Evolutionary conservation across 306 rosid genomes (phyloP), one percentile per base, ranked within the genome.

Genomic region (Dicorynia guianensis): DNA sequence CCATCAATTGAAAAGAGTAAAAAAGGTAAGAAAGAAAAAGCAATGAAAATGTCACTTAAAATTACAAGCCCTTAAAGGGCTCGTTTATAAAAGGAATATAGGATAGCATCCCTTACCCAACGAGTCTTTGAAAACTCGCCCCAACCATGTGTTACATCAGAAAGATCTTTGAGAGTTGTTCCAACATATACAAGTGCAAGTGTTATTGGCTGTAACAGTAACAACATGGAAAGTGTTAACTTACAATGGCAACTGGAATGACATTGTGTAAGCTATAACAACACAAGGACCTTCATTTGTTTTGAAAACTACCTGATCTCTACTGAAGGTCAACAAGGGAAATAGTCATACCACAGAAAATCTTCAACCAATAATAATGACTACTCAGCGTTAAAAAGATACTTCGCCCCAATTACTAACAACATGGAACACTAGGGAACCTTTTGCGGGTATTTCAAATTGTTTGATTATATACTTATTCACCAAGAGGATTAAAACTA

Each of bases 91-190:
- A 35, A 39, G 50, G 73, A 77, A 55, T 18, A 59, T 11, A 60
- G 67, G 69, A 76, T 56, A 18, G 65, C 63, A 70, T 54, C 36
- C 69, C 92, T 85, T 85, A 95, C 99, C 99, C 93, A 92, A 70
- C 92, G 96, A 62, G 97, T 84, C 78, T 82, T 89, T 18, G 97
- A 88, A 79, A 95, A 85, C 66, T 87, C 97, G 60, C 86, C 69
- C 99, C 99, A 95, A 38, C 99, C 93, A 70, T 95, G 97, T 20
- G 97, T 90, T 63, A 95, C 97, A 67, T 92, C 99, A 64, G 99
- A 95, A 63, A 95, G 91, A 86, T 95, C 97, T 80, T 95, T 95
- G 58, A 95, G 92, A 73, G 97, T 95, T 71, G 99, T 95, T 86
- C 97, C 99, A 58, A 87, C 81, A 60, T 95, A 95, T 55, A 95